Conservation (phyloP, 1,284 basidiomycete species). For the Caloboletus firmus region DNA sequence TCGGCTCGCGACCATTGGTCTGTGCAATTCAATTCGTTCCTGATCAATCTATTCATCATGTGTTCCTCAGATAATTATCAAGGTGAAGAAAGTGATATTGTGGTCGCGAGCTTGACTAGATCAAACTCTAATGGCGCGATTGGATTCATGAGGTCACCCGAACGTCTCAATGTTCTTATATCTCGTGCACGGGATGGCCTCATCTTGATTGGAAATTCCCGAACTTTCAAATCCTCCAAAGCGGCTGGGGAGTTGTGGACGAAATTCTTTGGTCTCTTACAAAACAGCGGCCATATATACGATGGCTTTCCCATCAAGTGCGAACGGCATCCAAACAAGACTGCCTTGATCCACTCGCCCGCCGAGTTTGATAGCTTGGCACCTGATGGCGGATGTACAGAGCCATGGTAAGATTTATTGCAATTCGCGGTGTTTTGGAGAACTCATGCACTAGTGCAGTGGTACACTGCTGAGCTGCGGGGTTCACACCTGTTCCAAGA, state of each 20-base stretch:
- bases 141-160: slow-evolving; percentile 65
- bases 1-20: slow-evolving; percentile 62
- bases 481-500: slow-evolving; percentile 50
- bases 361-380: slow-evolving; percentile 50
- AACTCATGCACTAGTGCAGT: slow-evolving; percentile 31
- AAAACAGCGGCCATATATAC: slow-evolving; percentile 46
- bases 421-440: neutral
- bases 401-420: slow-evolving; percentile 48
- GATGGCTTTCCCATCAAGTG: slow-evolving; percentile 59
- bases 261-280: slow-evolving; percentile 46
- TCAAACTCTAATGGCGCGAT: slow-evolving; percentile 56
- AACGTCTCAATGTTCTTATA: slow-evolving; percentile 64
- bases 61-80: slow-evolving; percentile 55
- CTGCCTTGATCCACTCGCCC: slow-evolving; percentile 38
- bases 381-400: slow-evolving; percentile 60
- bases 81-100: slow-evolving; percentile 68
- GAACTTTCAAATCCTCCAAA: slow-evolving; percentile 53
- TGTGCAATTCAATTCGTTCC: neutral
- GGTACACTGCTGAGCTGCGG: slow-evolving; percentile 45
- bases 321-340: slow-evolving; percentile 49
- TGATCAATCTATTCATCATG: neutral
- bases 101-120: slow-evolving; percentile 58
- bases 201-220: slow-evolving; percentile 62
- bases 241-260: slow-evolving; percentile 54
- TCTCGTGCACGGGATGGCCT: slow-evolving; percentile 63